A percentile compares a stretch with the other conserved stretches of the same genome.
Evolutionary conservation across 345 rosid species (phyloP).

Genomic region (Ailanthus altissimus): DNA sequence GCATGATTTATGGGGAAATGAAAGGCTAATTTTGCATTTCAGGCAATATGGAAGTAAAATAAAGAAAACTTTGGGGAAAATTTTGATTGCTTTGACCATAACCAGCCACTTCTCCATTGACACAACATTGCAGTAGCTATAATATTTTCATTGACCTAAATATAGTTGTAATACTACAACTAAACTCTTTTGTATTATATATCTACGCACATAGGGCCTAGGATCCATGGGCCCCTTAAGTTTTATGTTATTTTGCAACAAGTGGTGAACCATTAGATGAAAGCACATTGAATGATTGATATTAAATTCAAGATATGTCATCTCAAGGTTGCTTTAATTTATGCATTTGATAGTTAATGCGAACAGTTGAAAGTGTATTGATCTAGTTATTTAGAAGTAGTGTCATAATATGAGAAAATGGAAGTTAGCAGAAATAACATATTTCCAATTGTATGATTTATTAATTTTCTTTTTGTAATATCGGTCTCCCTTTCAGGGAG

Average conservation of each 20-base stretch:
- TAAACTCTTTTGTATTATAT: too few relatives aligned
- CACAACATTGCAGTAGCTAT: too few relatives aligned
- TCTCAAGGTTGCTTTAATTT: neutral
- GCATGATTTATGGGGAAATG: neutral
- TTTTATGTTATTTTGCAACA: neutral
- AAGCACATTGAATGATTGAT: neutral
- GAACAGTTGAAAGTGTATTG: neutral
- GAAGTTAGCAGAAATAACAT: neutral
- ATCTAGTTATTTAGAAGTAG: neutral
- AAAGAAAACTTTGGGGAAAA: neutral
- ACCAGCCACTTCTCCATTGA: neutral
- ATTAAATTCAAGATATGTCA: neutral
- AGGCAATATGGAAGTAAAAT: neutral
- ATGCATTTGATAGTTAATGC: neutral
- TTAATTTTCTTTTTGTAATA: neutral
- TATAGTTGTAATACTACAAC: neutral
- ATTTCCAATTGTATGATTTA: neutral
- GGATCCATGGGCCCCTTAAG: neutral
- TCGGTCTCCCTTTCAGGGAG: constrained; percentile 41
- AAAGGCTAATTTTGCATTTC: neutral
- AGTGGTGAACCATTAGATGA: neutral
- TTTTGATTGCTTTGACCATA: neutral
- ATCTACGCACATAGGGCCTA: neutral
- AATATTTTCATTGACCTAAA: neutral
- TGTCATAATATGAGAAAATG: neutral